These are phyloP conservation scores for Solanum hybrid DNA, from an alignment of 305 asterid genomes.

Conservation along the genomic window DNA sequence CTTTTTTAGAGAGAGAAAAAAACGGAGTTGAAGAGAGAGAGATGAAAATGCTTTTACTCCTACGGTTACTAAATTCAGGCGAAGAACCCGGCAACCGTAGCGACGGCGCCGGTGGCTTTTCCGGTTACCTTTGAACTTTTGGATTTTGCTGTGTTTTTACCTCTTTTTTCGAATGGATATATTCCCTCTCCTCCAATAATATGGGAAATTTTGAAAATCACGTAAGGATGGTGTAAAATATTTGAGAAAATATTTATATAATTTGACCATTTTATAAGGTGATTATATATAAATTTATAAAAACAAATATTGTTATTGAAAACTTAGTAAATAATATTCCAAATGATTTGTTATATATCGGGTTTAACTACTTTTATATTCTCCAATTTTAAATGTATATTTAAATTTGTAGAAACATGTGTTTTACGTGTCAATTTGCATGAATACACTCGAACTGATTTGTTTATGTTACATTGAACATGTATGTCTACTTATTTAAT, in stretches of 20 bases:
- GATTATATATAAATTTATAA: not conserved
- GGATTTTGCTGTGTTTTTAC: not conserved
- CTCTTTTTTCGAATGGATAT: not conserved
- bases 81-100: too few relatives aligned
- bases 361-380: not conserved
- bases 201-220: not conserved
- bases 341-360: not conserved
- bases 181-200: not conserved
- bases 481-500: not conserved
- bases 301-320: not conserved
- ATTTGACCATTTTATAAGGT: not conserved
- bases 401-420: accelerated
- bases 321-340: not conserved
- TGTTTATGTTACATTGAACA: not conserved
- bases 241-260: not conserved
- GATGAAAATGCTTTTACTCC: not conserved
- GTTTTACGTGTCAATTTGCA: not conserved
- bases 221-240: not conserved
- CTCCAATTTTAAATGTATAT: not conserved
- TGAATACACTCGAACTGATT: not conserved
- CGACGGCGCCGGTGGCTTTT: not conserved
- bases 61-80: not conserved
- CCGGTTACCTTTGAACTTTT: not conserved
- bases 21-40: not conserved
- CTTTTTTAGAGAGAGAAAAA: not conserved